These are phyloP conservation scores for Sonneratia alba DNA, from an alignment of 345 rosid genomes.

Conservation along the genomic window DNA sequence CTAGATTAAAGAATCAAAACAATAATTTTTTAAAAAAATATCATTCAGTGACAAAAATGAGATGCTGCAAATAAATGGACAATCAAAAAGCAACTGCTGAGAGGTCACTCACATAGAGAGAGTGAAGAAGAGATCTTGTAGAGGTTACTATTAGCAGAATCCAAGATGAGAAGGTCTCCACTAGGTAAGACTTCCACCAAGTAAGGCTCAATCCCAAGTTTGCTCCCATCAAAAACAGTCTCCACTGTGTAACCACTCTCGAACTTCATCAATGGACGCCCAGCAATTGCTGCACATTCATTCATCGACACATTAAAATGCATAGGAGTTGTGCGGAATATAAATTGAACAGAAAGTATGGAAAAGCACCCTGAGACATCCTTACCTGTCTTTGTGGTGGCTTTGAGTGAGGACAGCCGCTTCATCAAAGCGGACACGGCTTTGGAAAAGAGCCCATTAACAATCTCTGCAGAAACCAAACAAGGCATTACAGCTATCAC, in stretches of 20 bases:
- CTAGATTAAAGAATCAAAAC: no score
- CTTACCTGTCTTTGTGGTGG: conserved; percentile 79
- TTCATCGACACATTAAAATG: neutral
- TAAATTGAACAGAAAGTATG: neutral
- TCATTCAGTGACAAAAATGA: no score
- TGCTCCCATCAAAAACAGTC: conserved; percentile 97
- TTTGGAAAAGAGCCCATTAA: conserved; percentile 65
- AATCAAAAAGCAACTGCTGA: neutral
- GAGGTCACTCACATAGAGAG: conserved; percentile 65
- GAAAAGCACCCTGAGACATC: no score
- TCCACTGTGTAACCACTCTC: conserved; percentile 89
- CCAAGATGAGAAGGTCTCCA: conserved; percentile 74
- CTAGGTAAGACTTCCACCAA: conserved; percentile 67
- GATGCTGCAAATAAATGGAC: neutral
- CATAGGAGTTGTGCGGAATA: conserved; percentile 3
- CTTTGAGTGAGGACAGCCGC: conserved; percentile 88
- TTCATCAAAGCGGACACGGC: conserved; percentile 59
- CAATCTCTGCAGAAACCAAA: conserved; percentile 54
- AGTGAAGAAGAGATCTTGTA: conserved; percentile 83
- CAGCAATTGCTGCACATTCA: conserved; percentile 45
- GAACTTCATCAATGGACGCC: conserved; percentile 90
- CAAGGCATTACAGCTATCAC: conserved; percentile 3
- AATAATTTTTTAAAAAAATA: neutral
- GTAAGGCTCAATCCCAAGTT: conserved; percentile 87
- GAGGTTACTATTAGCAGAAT: conserved; percentile 82